Conservation (phyloP, 2,329 filamentous ascomycete genomes). For the Setomelanomma holmii region DNA sequence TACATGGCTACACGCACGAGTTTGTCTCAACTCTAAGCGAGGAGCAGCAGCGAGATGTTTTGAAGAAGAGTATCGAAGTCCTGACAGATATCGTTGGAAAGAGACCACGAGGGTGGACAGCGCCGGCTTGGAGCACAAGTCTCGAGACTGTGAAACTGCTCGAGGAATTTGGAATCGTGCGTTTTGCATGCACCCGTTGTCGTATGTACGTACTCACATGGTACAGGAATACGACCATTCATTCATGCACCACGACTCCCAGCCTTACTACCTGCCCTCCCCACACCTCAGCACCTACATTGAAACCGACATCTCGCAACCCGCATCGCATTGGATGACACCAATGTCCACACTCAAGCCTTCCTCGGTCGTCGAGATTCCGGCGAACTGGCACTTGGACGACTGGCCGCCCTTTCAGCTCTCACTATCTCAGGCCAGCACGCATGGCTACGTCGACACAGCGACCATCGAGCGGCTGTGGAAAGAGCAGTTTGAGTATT, state of each 20-base stretch:
- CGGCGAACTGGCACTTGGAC: constrained; percentile 59
- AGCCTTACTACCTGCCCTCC: constrained; percentile 48
- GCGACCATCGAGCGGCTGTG: constrained; percentile 52
- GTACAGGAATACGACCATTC: constrained; percentile 60
- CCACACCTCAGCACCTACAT: constrained; percentile 53
- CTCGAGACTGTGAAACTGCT: constrained; percentile 49
- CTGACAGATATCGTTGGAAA: constrained; percentile 49
- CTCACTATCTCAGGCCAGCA: constrained; percentile 60
- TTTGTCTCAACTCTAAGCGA: constrained; percentile 39
- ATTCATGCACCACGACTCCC: constrained; percentile 59
- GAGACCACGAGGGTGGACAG: constrained; percentile 53
- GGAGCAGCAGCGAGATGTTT: constrained; percentile 54
- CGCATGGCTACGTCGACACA: constrained; percentile 55
- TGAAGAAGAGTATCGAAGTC: constrained; percentile 49
- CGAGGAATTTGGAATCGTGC: constrained; percentile 50
- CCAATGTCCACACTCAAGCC: constrained; percentile 44
- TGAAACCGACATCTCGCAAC: constrained; percentile 40
- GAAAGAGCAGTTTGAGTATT: constrained; percentile 57
- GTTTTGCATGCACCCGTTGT: neutral
- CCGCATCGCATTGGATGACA: constrained; percentile 48
- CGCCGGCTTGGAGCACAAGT: constrained; percentile 53
- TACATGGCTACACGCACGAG: constrained; percentile 53
- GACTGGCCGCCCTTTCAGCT: constrained; percentile 56
- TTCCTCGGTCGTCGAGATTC: constrained; percentile 53
- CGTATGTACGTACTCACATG: too few relatives aligned